Evolutionary conservation across 805 yeast genomes (phyloP), one percentile per base, ranked within the genome.

Genomic region (Sugiyamaella mastotermitis): DNA sequence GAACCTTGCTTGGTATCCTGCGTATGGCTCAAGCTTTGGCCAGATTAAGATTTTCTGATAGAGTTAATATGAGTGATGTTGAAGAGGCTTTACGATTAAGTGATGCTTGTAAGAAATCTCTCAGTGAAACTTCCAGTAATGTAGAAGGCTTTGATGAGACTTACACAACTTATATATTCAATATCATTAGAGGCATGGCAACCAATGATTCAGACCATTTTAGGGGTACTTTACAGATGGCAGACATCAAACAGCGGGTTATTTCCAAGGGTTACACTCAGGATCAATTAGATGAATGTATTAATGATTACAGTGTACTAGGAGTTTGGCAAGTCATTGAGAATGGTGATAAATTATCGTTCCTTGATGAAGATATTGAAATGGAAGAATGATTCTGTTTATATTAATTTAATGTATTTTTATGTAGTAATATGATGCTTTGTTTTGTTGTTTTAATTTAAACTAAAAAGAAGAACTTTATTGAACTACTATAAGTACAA

Each of bases 11-110:
- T 41, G 97, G 92, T 50, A 80, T 94, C 35, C 65, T 92, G 49
- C 80, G 99, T 65, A 70, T 92, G 71, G 75, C 98, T 1, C 97
- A 90, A 64, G 98, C 97, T 1, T 70, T 84, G 46, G 97, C 98
- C 0, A 74, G 96, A 52, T 70, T 92, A 42, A 72, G 97, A 55
- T 85, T 92, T 57, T 79, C 80, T 41, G 71, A 80, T 45, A 63
- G 56, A 14, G 97, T 92, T 5, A 70, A 68, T 22, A 64, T 69
- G 30, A 83, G 76, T 41, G 97, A 92, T 61, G 96, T 92, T 28
- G 97, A 92, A 55, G 99, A 92, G 64, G 96, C 98, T 0, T 66
- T 92, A 53, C 75, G 98, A 54, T 71, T 92, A 49, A 69, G 80
- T 41, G 80, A 80, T 51, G 94, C 84, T 10, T 85, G 95, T n/a